Evolutionary conservation across 345 rosid species (phyloP), one percentile per base, ranked within the genome.

Genomic region (Bretschneidera sinensis): DNA sequence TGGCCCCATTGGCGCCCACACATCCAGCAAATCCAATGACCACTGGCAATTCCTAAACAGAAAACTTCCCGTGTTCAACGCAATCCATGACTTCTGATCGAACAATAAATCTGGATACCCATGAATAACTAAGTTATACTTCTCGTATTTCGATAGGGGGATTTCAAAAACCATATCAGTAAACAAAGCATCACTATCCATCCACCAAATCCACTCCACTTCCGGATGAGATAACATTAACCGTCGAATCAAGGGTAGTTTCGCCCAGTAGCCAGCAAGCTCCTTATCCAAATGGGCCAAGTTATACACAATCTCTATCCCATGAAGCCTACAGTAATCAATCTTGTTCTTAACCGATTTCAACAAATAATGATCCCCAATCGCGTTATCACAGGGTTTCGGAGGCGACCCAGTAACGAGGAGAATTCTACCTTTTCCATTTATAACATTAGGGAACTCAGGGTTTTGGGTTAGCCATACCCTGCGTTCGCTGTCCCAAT

Each of bases 1-100:
- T 0, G 97, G 96, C 21, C 97, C 97, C 96, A 84, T 89, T 0
- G 98, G 97, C n/a, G 96, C 97, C 98, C 97, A 92, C 4, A 85
- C 83, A 81, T 89, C 94, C 22, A 92, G 86, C 80, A 92, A 68
- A 77, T 92, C 96, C 76, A 92, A 77, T 7, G 96, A 85, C 97
- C 98, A 92, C 55, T 92, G 94, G 21, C 94, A 89, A 64, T 92
- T 92, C 77, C 97, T 76, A 53, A 92, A 85, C 77, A 89, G 72
- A 70, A 92, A 92, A 63, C 97, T 89, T 9, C 98, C 97, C 0
- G 97, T 92, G 54, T 89, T 92, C 95, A 92, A 70, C 5, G 98
- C 97, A 63, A 92, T 89, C 98, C 97, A 92, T 0, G 89, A 83
- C 81, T 87, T 92, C 72, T 92, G 91, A 49, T 87, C 79, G 1